Evolutionary conservation across 2,329 filamentous ascomycete genomes (phyloP).

Genomic region (Colletotrichum simmondsii): DNA sequence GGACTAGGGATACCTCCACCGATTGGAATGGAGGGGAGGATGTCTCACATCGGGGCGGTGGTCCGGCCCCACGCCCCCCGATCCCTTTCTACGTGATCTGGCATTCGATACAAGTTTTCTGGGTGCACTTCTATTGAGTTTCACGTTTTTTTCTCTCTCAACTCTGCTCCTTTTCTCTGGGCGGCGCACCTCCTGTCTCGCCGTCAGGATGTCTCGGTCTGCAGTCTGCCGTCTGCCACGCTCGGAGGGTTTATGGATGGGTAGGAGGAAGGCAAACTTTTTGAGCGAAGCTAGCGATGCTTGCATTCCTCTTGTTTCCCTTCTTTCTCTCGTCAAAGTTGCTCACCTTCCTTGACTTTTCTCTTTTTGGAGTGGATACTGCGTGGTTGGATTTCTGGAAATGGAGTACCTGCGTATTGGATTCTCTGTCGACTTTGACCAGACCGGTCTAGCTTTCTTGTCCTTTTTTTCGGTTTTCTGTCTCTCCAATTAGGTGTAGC

Average conservation of each 20-base stretch:
- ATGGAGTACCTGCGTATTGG: slow-evolving; percentile 9
- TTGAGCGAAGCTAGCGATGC: background rate
- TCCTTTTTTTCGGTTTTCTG: background rate
- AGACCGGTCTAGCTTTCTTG: background rate
- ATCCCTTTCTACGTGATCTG: background rate
- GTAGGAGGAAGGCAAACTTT: slow-evolving; percentile 1
- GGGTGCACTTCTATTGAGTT: slow-evolving; percentile 28
- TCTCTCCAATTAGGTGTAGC: too few relatives aligned
- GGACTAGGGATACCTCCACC: slow-evolving; percentile 16
- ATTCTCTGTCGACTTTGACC: background rate
- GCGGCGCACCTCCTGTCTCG: slow-evolving; percentile 14
- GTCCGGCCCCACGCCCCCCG: background rate
- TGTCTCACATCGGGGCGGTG: background rate
- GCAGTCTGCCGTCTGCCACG: background rate
- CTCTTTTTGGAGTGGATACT: background rate
- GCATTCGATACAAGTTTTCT: slow-evolving; percentile 22
- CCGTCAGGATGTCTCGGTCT: slow-evolving; percentile 14
- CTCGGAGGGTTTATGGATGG: background rate
- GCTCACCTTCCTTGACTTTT: background rate
- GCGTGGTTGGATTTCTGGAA: background rate
- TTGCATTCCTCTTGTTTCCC: slow-evolving; percentile 16
- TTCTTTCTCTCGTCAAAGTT: background rate
- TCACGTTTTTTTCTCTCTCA: background rate
- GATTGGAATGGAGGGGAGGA: slow-evolving; percentile 21
- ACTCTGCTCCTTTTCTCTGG: too few relatives aligned